Evolutionary conservation across 164 flowering plant genomes (phyloP), one percentile per base, ranked within the genome.

Genomic region (Stephania japonica): DNA sequence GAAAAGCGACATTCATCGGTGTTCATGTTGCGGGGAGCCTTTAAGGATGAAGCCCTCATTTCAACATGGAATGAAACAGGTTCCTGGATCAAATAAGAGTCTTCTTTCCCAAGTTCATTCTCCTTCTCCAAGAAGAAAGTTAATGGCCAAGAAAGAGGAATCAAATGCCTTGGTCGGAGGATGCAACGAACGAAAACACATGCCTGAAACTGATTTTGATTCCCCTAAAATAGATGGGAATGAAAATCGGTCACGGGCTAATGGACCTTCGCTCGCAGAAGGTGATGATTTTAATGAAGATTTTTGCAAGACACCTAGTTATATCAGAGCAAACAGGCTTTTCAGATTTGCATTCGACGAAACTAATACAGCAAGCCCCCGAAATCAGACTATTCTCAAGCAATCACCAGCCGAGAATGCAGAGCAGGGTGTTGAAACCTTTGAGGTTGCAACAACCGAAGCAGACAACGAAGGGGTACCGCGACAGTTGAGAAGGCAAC

Each of bases 11-110:
- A 7, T 56, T 56, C 62, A 70, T 6, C 47, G 79, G 49, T 94
- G 98, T 80, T 88, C 94, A 7, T 94, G 97, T 69, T 91, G 97
- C 64, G 88, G 89, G 21, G 91, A 75, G 75, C 84, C 86, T 2
- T 64, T 91, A 83, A 86, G 88, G 75, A 75, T 64, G 42, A 87
- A 75, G 53, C 0, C 82, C n/a, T 64, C 83, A 5, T 67, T 19
- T 21, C 24, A 49, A 11, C 78, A 76, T 66, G 76, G 73, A 43
- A 75, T 53, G 14, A 67, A 13, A 1, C 68, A 42, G 73, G 78
- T 69, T 69, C 42, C 69, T 7, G 42, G 21, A 49, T 56, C 78
- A 16, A 75, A 77, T 49, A 80, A 71, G 16, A 78, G 50, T 13
- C 49, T 24, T 69, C 8, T 81, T 26, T 75, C 85, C 13, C 78